Evolutionary conservation across 1,284 basidiomycete species (phyloP).

Genomic region (Cutaneotrichosporon sp.): DNA sequence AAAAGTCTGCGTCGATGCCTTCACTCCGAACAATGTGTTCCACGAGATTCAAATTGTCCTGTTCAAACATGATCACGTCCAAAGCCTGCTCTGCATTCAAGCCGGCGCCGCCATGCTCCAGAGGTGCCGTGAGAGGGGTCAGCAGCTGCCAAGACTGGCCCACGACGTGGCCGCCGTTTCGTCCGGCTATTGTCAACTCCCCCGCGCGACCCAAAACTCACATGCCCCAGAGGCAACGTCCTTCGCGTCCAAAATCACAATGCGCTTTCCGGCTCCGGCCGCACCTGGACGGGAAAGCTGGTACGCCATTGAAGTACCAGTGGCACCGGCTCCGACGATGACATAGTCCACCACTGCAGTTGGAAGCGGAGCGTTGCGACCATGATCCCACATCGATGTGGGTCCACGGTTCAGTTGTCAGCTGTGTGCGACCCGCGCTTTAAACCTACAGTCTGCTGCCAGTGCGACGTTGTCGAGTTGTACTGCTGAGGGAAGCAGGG

Average conservation of each 20-base stretch:
- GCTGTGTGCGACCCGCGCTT: too few species aligned
- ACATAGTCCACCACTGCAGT: slow-evolving; percentile 23
- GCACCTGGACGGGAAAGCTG: slow-evolving; percentile 27
- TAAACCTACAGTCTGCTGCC: slow-evolving; percentile 6
- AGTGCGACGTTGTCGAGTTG: slow-evolving; percentile 9
- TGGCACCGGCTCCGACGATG: slow-evolving; percentile 27
- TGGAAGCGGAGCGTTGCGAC: slow-evolving; percentile 18
- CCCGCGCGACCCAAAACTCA: slow-evolving; percentile 9
- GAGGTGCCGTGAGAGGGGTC: slow-evolving; percentile 19
- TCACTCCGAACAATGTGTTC: slow-evolving; percentile 55
- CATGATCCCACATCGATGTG: slow-evolving; percentile 24
- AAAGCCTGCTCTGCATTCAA: slow-evolving; percentile 41
- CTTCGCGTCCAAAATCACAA: slow-evolving; percentile 38
- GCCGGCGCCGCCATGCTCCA: slow-evolving; percentile 31
- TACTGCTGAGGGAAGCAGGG: slow-evolving; percentile 4
- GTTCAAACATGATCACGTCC: slow-evolving; percentile 55
- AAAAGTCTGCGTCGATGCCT: slow-evolving; percentile 29
- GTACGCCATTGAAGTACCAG: slow-evolving; percentile 28
- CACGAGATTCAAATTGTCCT: slow-evolving; percentile 63
- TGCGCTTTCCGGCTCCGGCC: slow-evolving; percentile 19
- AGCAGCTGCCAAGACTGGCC: slow-evolving; percentile 26
- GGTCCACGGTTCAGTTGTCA: slow-evolving; percentile 22
- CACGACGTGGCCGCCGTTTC: slow-evolving; percentile 43
- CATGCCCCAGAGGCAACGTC: slow-evolving; percentile 39
- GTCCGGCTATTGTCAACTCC: slow-evolving; percentile 15